phyloP scores from a whole-genome alignment of 2,329 filamentous ascomycete species.

The Sporothrix dimorphospora region DNA sequence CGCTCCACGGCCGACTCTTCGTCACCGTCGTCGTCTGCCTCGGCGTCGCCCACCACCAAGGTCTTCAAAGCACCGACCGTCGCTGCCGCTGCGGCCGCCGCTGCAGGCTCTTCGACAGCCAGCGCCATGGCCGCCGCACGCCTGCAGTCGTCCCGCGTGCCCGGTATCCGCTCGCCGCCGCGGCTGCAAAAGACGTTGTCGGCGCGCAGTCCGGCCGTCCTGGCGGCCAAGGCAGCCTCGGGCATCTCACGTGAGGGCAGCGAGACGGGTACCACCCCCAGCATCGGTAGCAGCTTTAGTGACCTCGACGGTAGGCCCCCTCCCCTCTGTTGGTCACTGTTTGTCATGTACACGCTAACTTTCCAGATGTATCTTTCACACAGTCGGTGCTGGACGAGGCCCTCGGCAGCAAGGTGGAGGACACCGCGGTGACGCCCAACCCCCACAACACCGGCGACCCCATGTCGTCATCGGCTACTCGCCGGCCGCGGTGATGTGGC shows the following conservation, averaged over 20 bases:
- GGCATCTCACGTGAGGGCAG: constrained; percentile 63
- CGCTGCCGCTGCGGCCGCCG: background rate
- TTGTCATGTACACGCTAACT: background rate
- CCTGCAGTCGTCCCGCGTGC: constrained; percentile 29
- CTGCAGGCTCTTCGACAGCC: constrained; percentile 38
- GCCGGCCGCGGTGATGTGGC: background rate
- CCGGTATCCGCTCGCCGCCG: constrained; percentile 49
- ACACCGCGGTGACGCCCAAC: constrained; percentile 24
- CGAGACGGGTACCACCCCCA: constrained; percentile 66
- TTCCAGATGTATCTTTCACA: constrained; percentile 34
- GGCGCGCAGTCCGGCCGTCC: constrained; percentile 57
- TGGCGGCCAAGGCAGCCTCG: constrained; percentile 56
- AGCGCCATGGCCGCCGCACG: constrained; percentile 28
- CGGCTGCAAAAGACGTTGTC: constrained; percentile 57
- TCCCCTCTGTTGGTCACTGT: background rate
- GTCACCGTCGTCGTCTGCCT: constrained; percentile 29
- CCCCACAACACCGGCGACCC: constrained; percentile 21
- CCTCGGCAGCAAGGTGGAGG: constrained; percentile 33
- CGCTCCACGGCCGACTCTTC: background rate
- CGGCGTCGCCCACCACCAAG: constrained; percentile 29
- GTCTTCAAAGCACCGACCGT: constrained; percentile 19
- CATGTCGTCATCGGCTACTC: constrained; percentile 26
- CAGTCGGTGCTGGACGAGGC: constrained; percentile 36
- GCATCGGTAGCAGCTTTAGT: constrained; percentile 85
- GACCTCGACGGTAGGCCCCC: constrained; percentile 71